Conservation (phyloP, 2,329 filamentous ascomycete species). For the Graphilbum sp. region DNA sequence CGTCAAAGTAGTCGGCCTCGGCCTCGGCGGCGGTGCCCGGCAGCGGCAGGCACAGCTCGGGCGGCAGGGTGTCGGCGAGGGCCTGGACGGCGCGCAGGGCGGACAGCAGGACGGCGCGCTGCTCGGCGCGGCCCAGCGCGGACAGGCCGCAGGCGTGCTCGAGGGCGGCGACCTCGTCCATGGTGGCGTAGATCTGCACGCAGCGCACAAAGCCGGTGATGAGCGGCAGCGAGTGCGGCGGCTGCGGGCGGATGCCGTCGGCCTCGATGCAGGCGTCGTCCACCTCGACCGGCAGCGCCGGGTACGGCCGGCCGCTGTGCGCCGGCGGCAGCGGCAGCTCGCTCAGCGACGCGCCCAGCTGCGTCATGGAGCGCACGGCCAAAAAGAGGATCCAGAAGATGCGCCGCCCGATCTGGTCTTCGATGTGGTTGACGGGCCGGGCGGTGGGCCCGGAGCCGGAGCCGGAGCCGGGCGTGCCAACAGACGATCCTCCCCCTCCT, state of each 20-base stretch:
- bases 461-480: too few relatives aligned
- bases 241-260: constrained; percentile 54
- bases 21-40: constrained; percentile 9
- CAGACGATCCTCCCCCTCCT: too few relatives aligned
- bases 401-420: constrained; percentile 56
- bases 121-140: constrained; percentile 61
- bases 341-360: constrained; percentile 54
- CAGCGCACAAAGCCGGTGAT: constrained; percentile 70
- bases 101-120: constrained; percentile 55
- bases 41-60: constrained; percentile 33
- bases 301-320: constrained; percentile 49
- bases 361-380: constrained; percentile 58
- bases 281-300: constrained; percentile 63
- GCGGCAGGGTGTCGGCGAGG: constrained; percentile 49
- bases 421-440: constrained; percentile 45
- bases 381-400: constrained; percentile 78
- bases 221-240: constrained; percentile 48
- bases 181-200: constrained; percentile 63
- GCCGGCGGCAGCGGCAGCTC: constrained; percentile 59
- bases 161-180: constrained; percentile 61
- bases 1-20: constrained; percentile 19
- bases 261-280: constrained; percentile 70
- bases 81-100: constrained; percentile 55
- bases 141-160: constrained; percentile 71
- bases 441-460: neutral